Percentiles rank a stretch among this genome's conserved stretches.
phyloP scores from a whole-genome alignment of 176 grass and related monocot species.

The Elymus sibiricus region DNA sequence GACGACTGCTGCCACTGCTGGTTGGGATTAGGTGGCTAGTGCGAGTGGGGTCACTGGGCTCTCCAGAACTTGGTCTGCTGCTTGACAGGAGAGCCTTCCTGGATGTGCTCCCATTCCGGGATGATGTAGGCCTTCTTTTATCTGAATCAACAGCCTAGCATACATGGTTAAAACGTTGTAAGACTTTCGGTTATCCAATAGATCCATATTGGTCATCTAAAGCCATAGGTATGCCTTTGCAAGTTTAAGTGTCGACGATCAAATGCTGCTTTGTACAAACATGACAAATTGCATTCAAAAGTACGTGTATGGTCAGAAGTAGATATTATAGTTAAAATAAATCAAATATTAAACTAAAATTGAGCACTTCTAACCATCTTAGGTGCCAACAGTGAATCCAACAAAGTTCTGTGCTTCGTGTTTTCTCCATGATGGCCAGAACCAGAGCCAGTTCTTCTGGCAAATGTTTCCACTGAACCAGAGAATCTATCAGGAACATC shows the following conservation, averaged over 20 bases:
- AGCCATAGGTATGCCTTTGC: background rate
- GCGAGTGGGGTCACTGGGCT: conserved; percentile 46
- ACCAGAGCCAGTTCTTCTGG: conserved; percentile 56
- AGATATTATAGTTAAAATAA: conserved; percentile 9
- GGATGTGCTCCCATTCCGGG: conserved; percentile 67
- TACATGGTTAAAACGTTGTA: conserved; percentile 11
- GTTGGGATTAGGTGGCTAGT: conserved; percentile 53
- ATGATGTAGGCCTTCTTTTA: conserved; percentile 48
- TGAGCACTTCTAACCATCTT: conserved; percentile 40
- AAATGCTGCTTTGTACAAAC: background rate
- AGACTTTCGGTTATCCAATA: conserved; percentile 15
- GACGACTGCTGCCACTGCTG: conserved; percentile 51
- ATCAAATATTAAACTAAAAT: conserved; percentile 17
- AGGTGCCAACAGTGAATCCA: conserved; percentile 52
- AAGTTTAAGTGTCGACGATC: background rate
- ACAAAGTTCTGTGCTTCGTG: conserved; percentile 51
- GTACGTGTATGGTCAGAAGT: background rate
- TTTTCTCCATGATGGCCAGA: conserved; percentile 59
- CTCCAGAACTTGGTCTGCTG: conserved; percentile 63
- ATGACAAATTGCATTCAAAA: background rate
- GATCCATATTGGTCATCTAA: background rate
- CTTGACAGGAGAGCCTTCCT: conserved; percentile 66
- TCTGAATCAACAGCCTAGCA: conserved; percentile 50
- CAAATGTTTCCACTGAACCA: conserved; percentile 51
- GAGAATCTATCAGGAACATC: conserved; percentile 67